Conservation (phyloP, 2,329 filamentous ascomycete genomes). For the Acrocalymma vagum region DNA sequence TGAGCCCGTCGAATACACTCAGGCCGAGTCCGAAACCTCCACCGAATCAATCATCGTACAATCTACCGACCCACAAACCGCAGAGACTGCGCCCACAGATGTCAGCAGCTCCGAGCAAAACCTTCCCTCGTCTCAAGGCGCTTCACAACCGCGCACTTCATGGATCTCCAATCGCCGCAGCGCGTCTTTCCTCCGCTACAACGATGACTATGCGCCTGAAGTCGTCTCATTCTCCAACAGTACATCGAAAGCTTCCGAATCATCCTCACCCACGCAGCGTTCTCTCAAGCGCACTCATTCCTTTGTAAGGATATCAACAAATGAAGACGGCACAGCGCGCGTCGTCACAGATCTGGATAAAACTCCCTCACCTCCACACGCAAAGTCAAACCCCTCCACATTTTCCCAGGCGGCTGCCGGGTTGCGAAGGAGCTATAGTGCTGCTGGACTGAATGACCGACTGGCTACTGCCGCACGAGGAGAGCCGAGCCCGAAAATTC, state of each 20-base stretch:
- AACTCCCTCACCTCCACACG: constrained; percentile 72
- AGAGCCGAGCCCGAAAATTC: constrained; percentile 41
- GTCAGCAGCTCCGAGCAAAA: constrained; percentile 41
- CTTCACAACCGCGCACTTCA: constrained; percentile 41
- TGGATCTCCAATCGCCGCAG: constrained; percentile 58
- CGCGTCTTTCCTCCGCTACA: constrained; percentile 48
- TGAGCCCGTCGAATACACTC: constrained; percentile 5
- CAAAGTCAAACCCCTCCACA: constrained; percentile 57
- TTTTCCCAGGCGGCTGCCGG: constrained; percentile 54
- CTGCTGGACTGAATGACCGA: constrained; percentile 56
- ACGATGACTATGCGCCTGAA: constrained; percentile 43
- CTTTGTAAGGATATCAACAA: constrained; percentile 80
- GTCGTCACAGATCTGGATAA: constrained; percentile 74
- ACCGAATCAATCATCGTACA: constrained; percentile 26
- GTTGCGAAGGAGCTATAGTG: constrained; percentile 76
- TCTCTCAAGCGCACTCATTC: constrained; percentile 52
- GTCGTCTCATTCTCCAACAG: constrained; percentile 38
- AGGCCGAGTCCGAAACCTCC: constrained; percentile 25
- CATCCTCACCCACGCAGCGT: constrained; percentile 61
- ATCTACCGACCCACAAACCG: constrained; percentile 31
- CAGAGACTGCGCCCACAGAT: constrained; percentile 34
- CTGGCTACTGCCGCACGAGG: constrained; percentile 35
- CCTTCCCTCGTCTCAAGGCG: constrained; percentile 39
- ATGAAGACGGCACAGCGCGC: constrained; percentile 89
- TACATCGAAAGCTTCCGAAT: constrained; percentile 43